Conservation (phyloP, 805 yeast genomes). For the Yarrowia deformans region DNA sequence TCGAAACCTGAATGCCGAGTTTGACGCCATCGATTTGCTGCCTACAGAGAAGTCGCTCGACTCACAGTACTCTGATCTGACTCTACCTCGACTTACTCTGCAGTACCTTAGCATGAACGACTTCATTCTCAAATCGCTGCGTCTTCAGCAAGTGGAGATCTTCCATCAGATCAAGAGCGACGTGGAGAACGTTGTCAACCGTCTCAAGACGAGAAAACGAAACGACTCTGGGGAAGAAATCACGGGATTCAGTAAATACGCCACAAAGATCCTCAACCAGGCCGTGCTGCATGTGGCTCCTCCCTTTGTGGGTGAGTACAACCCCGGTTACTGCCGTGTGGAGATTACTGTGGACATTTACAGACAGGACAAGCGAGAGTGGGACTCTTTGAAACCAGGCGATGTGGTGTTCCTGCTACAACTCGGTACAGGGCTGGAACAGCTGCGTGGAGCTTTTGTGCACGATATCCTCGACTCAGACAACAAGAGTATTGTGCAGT, state of each 20-base stretch:
- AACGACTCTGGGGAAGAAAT: constrained; percentile 23
- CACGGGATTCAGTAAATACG: constrained; percentile 31
- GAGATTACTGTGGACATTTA: constrained; percentile 46
- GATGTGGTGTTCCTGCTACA: constrained; percentile 47
- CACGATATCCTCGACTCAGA: constrained; percentile 45
- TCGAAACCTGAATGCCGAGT: constrained; percentile 22
- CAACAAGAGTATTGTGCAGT: constrained; percentile 38
- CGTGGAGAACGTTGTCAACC: constrained; percentile 43
- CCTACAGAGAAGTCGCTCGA: constrained; percentile 41
- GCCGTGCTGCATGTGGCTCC: constrained; percentile 45
- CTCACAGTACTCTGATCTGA: constrained; percentile 34
- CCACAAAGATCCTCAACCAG: constrained; percentile 45
- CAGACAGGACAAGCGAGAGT: constrained; percentile 43
- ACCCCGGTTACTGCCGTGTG: constrained; percentile 45
- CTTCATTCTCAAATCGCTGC: constrained; percentile 46
- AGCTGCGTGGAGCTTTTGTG: constrained; percentile 46
- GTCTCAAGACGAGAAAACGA: constrained; percentile 42
- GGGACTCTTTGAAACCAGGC: constrained; percentile 46
- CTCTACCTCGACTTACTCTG: constrained; percentile 45
- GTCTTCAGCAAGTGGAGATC: constrained; percentile 44
- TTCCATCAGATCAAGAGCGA: constrained; percentile 44
- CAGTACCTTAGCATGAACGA: constrained; percentile 49
- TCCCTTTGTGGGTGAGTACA: constrained; percentile 45
- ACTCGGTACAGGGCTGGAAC: constrained; percentile 44
- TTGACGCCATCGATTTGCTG: constrained; percentile 28